Percentiles rank a stretch among this genome's conserved stretches.
These are phyloP conservation scores for Saprolegnia parasitica DNA, from an alignment of 352 stramenopile genomes.

Conservation along the genomic window DNA sequence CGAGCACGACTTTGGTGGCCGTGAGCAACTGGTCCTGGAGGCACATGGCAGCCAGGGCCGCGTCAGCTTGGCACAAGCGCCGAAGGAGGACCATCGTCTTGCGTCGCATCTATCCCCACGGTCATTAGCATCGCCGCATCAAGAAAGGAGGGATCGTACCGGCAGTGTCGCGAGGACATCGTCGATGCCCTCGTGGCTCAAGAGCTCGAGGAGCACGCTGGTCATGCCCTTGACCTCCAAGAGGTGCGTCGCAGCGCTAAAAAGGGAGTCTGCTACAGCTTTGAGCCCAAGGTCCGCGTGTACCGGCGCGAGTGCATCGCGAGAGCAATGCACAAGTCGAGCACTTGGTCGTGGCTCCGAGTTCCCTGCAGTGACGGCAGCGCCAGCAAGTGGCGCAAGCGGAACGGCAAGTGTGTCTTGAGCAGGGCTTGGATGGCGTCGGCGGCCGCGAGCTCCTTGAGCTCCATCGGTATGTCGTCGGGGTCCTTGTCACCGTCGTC, in stretches of 20 bases:
- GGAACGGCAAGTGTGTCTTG: constrained; percentile 49
- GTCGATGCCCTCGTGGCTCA: constrained; percentile 5
- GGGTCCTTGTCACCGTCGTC: constrained; percentile 30
- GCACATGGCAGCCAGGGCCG: not conserved
- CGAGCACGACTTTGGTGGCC: constrained; percentile 25
- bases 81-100: constrained; percentile 27
- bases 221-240: constrained; percentile 5
- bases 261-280: not conserved
- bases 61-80: constrained; percentile 33
- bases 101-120: not conserved
- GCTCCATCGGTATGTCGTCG: constrained; percentile 40
- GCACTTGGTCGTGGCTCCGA: constrained; percentile 42
- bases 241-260: constrained; percentile 13
- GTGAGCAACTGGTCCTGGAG: constrained; percentile 22
- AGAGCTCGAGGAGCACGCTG: constrained; percentile 5
- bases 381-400: constrained; percentile 50
- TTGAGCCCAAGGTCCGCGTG: no score
- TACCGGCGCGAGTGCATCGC: constrained; percentile 45
- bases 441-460: constrained; percentile 42
- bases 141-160: not conserved
- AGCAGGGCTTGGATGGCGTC: constrained; percentile 59
- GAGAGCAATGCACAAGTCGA: constrained; percentile 51
- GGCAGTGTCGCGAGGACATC: not conserved
- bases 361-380: constrained; percentile 39
- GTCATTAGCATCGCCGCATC: no score